A percentile compares a stretch with the other conserved stretches of the same genome.
Conservation (phyloP, 2,329 filamentous ascomycete species). For the Dactylonectria estremocensis region DNA sequence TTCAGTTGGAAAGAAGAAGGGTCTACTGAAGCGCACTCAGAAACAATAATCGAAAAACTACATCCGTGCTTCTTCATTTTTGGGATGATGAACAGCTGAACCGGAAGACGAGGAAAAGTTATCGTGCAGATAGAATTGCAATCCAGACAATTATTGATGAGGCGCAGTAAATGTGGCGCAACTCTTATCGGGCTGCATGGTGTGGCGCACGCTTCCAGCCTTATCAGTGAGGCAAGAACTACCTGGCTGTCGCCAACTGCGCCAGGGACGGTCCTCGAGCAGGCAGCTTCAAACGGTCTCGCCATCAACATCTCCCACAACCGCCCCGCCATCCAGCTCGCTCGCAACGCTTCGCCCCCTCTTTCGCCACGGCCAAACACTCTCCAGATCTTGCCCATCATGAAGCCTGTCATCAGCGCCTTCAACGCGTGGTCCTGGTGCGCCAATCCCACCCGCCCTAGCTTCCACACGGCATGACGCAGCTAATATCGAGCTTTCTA, state of each 20-base stretch:
- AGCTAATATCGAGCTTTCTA: conserved; percentile 57
- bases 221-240: conserved; percentile 49
- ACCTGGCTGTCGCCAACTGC: conserved; percentile 25
- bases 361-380: background rate
- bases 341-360: conserved; percentile 14
- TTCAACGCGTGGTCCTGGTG: conserved; percentile 97
- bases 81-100: too few species aligned
- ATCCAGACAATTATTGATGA: background rate
- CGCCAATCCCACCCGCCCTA: conserved; percentile 51
- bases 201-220: conserved; percentile 41
- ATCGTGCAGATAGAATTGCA: too few species aligned
- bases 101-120: too few species aligned
- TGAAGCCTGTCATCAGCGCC: conserved; percentile 95
- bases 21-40: too few species aligned
- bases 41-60: too few species aligned
- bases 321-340: conserved; percentile 17
- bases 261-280: conserved; percentile 38
- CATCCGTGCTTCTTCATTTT: too few species aligned
- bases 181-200: background rate
- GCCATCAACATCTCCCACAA: conserved; percentile 39
- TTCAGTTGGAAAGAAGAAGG: too few species aligned
- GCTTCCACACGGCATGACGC: conserved; percentile 32
- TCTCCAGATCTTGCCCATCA: conserved; percentile 61
- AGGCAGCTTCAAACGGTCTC: conserved; percentile 41
- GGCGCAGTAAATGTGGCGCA: conserved; percentile 18